Base-by-base conservation (phyloP, 805 yeast genomes). In the Debaryomyces prosopidis region DNA sequence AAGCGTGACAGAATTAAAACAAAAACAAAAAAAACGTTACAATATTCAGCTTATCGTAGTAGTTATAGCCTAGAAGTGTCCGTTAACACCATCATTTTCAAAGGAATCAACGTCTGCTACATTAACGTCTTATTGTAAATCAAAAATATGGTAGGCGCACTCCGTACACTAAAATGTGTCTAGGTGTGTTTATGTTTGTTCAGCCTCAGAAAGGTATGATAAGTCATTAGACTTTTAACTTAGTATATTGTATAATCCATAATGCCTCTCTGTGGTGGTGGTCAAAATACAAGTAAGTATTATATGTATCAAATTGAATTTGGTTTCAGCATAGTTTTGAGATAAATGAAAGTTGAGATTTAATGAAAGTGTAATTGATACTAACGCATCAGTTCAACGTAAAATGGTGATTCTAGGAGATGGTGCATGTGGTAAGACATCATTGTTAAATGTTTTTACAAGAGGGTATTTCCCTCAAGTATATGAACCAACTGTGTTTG, bases 341-440 rank as follows among this genome's bases (percentile, higher is more conserved):
- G 5, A 10, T 10, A 23, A 23, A 23, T 23, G 26, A n/a, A n/a
- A 23, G 26, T 23, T 23, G 26, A 23, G 9, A 23, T 23, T 23
- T 7, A 20, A 23, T 23, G 26, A 23, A 23, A 3, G 26, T 23
- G 26, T 30, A 11, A 30, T 14, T 30, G 33, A 27, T 38, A 48
- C 50, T 50, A 43, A 48, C 60, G 33, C n/a, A 49, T 51, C 57
- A 73, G 89, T 89, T 51, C 90, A 89, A 68, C 85, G 97, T 57
- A 91, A 91, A 65, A 89, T 91, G 44, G 98, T 91, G 57, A 91
- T 91, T 50, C 75, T 92, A 20, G 98, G 98, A 41, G 97, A 92
- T 69, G 97, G 98, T 81, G 97, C 98, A 17, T 92, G 97, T 73
- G 99, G 99, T 68, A 92, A 92, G 66, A 92, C 99, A 2, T 91